Base-by-base conservation (phyloP, 2,329 filamentous ascomycete genomes). In the Fusarium sororula region DNA sequence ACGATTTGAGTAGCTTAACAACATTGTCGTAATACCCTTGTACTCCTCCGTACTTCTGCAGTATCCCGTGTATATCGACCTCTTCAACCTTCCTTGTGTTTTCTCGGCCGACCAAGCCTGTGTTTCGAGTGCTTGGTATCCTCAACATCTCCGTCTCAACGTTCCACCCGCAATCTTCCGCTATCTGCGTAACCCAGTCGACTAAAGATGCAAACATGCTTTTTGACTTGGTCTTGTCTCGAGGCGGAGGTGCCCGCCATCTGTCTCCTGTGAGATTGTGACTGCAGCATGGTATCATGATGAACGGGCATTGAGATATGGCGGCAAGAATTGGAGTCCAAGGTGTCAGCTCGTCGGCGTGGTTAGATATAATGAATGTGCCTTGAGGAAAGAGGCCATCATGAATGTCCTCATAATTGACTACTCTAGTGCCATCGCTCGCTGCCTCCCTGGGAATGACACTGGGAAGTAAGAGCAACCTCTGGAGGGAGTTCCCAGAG, bases 301-400 rank as follows among this genome's bases (percentile, higher is more conserved):
- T 90, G 82, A 98, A 99, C 0, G 95, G 93, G 17, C 92, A 93
- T 5, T 89, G 84, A 1, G 92, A 95, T 4, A 94, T 84, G 12
- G 90, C 89, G 2, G 94, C 95, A 45, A 99, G 89, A 24, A 98
- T 88, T 0, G 96, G 96, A 0, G 96, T 98, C 96, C 96, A 99
- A 1, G 94, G 90, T 1, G 96, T 99, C 20, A 99, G 88, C 83
- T 99, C 95, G 80, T 99, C 96, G 17, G 96, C 96, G 81, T 99
- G 96, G 80, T 99, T 99, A 55, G 95, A 97, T 72, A 99, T 93
- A 77, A 99, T 94, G 82, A 99, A 99, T 0, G 94, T 97, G 35
- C 90, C 90, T 22, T 82, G 80, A 1, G 90, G 87, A 78, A 98
- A 98, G 15, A 86, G 79, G 41, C 96, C 96, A 70, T 86, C 81